These are phyloP conservation scores for Diversispora epigaea DNA, from an alignment of 192 early-diverging fungal genomes.

Conservation along the genomic window DNA sequence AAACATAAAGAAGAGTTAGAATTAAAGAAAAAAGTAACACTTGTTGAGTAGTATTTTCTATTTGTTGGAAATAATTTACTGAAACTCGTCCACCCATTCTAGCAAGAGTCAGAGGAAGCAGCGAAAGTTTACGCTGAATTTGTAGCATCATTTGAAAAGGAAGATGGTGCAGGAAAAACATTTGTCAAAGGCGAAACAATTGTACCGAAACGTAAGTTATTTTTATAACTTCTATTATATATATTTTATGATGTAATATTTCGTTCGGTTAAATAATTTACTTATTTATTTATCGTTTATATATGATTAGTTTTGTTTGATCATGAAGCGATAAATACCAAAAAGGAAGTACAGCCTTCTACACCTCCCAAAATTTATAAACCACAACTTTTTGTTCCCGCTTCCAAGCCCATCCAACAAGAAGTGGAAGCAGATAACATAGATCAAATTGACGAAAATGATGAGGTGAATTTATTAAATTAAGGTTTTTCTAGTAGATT, in stretches of 20 bases:
- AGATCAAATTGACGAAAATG: slow-evolving; percentile 35
- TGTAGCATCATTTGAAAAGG: slow-evolving; percentile 77
- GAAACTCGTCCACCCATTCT: background rate
- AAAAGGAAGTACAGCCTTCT: slow-evolving; percentile 32
- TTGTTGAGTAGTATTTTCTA: background rate
- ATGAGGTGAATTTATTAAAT: slow-evolving; percentile 15
- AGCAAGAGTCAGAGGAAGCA: slow-evolving; percentile 78
- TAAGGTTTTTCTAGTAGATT: background rate
- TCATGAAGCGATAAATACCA: slow-evolving; percentile 39
- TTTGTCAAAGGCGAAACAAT: slow-evolving; percentile 56
- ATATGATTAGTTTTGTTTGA: slow-evolving; percentile 41
- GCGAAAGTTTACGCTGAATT: slow-evolving; percentile 78
- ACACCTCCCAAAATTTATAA: slow-evolving; percentile 39
- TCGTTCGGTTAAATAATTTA: background rate
- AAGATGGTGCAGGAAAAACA: slow-evolving; percentile 39
- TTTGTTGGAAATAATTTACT: background rate
- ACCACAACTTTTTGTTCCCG: slow-evolving; percentile 36
- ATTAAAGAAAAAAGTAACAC: slow-evolving; percentile 65
- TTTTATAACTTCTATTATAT: background rate
- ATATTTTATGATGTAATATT: background rate
- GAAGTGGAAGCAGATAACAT: background rate
- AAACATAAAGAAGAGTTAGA: slow-evolving; percentile 75
- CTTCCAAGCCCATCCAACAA: slow-evolving; percentile 23
- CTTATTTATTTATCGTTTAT: background rate
- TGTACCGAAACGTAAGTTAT: slow-evolving; percentile 43